Percentiles rank a stretch among this genome's conserved stretches.
These are phyloP conservation scores for Shiraia sp. DNA, from an alignment of 2,329 filamentous ascomycete species.

Conservation along the genomic window DNA sequence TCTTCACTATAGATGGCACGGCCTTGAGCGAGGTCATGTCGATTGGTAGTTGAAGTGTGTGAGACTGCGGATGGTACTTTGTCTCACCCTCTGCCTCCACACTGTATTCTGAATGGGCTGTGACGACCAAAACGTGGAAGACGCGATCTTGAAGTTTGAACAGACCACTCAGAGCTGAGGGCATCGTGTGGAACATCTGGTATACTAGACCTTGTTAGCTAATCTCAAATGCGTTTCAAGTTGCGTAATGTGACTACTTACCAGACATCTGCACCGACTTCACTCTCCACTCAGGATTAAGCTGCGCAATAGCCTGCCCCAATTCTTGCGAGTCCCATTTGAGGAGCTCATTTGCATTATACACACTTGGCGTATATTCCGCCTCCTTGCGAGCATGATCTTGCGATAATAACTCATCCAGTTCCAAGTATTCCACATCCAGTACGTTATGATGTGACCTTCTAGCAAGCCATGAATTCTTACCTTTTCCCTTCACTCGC, in stretches of 20 bases:
- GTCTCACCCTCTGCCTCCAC: conserved; percentile 10
- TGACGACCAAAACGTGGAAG: conserved; percentile 69
- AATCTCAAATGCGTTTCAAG: neutral
- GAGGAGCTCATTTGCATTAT: conserved; percentile 51
- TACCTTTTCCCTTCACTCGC: conserved; percentile 16
- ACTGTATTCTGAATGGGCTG: conserved; percentile 34
- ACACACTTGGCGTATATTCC: conserved; percentile 62
- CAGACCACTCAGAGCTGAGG: conserved; percentile 24
- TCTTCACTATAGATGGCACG: conserved; percentile 12
- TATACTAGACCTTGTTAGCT: conserved; percentile 48
- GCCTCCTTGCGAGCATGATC: conserved; percentile 61
- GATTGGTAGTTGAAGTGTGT: conserved; percentile 55
- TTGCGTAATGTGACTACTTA: conserved; percentile 23
- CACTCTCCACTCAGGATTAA: conserved; percentile 15
- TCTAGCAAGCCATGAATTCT: conserved; percentile 67
- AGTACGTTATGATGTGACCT: conserved; percentile 55
- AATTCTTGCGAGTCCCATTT: conserved; percentile 47
- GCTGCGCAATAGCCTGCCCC: conserved; percentile 26
- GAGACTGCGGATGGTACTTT: conserved; percentile 48
- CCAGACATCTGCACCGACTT: conserved; percentile 44
- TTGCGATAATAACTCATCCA: conserved; percentile 62
- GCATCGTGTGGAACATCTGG: conserved; percentile 69
- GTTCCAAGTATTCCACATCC: conserved; percentile 63
- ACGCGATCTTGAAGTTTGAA: conserved; percentile 64
- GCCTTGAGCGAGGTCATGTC: conserved; percentile 51